phyloP scores from a whole-genome alignment of 305 asterid species.

The Fraxinus ornus region DNA sequence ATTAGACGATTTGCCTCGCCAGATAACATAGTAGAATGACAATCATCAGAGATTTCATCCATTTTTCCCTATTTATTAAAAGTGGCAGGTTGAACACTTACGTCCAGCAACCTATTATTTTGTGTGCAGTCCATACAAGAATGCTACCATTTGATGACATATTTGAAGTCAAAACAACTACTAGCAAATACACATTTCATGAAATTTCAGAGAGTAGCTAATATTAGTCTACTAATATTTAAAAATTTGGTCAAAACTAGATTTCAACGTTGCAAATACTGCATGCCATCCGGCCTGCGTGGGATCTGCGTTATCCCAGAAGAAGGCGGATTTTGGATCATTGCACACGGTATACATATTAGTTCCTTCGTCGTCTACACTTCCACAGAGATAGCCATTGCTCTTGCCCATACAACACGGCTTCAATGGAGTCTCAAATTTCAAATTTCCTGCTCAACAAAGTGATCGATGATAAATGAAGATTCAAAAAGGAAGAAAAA shows the following conservation, averaged over 20 bases:
- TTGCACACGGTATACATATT: slow-evolving; percentile 57
- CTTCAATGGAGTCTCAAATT: slow-evolving; percentile 60
- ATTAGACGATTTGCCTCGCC: not conserved
- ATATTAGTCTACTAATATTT: not conserved
- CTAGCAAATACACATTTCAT: too few relatives aligned
- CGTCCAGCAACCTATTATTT: not conserved
- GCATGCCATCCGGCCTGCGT: slow-evolving; percentile 78
- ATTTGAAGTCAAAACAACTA: not conserved
- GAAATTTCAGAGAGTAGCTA: not conserved
- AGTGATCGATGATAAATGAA: not conserved
- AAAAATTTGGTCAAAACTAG: slow-evolving; percentile 40
- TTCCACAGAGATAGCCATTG: slow-evolving; percentile 44
- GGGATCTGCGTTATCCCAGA: slow-evolving; percentile 77
- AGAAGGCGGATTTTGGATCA: slow-evolving; percentile 44
- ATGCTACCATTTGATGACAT: not conserved
- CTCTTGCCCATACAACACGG: slow-evolving; percentile 62
- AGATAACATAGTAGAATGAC: not conserved
- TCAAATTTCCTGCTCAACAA: slow-evolving; percentile 39
- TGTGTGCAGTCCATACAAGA: not conserved
- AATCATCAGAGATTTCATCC: not conserved
- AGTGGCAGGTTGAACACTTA: too few relatives aligned
- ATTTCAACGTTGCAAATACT: slow-evolving; percentile 35
- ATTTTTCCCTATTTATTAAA: not conserved
- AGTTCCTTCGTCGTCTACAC: slow-evolving; percentile 43
- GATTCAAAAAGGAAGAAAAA: not conserved